A percentile compares a stretch with the other conserved stretches of the same genome.
Conservation (phyloP, 805 yeast species). For the Komagataella populi region DNA sequence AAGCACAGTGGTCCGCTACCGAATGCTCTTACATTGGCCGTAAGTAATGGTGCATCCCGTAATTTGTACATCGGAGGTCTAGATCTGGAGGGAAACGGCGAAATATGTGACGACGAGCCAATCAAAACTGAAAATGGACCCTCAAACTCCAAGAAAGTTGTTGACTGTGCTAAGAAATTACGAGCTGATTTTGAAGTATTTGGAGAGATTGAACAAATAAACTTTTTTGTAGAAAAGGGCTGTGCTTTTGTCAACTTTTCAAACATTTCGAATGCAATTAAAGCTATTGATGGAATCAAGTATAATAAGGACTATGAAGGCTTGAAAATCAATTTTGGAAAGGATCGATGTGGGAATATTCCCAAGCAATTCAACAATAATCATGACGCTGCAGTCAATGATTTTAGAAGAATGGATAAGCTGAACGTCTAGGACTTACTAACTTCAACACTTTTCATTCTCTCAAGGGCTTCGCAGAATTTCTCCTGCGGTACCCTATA, state of each 20-base stretch:
- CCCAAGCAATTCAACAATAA: conserved; percentile 50
- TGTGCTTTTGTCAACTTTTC: conserved; percentile 91
- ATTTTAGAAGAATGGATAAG: neutral
- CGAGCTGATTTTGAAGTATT: conserved; percentile 63
- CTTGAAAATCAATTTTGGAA: conserved; percentile 82
- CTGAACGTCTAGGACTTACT: neutral
- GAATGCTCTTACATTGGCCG: conserved; percentile 77
- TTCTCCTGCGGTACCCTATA: neutral
- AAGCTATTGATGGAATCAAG: conserved; percentile 85
- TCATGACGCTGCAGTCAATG: neutral
- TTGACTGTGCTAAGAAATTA: conserved; percentile 25
- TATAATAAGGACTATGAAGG: conserved; percentile 54
- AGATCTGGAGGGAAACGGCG: conserved; percentile 16
- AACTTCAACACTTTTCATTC: too few species aligned
- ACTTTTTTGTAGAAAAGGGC: conserved; percentile 67
- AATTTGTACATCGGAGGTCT: conserved; percentile 74
- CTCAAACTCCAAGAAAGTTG: neutral
- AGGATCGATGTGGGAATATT: conserved; percentile 89
- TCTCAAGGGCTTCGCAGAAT: neutral
- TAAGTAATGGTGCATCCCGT: conserved; percentile 86
- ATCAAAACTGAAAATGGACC: neutral
- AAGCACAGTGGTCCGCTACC: conserved; percentile 90
- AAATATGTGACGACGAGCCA: neutral
- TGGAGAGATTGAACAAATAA: conserved; percentile 94
- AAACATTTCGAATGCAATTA: conserved; percentile 79